Percentiles rank a stretch among this genome's conserved stretches.
Evolutionary conservation across 805 yeast species (phyloP).

Genomic region (Candida sonorensis): DNA sequence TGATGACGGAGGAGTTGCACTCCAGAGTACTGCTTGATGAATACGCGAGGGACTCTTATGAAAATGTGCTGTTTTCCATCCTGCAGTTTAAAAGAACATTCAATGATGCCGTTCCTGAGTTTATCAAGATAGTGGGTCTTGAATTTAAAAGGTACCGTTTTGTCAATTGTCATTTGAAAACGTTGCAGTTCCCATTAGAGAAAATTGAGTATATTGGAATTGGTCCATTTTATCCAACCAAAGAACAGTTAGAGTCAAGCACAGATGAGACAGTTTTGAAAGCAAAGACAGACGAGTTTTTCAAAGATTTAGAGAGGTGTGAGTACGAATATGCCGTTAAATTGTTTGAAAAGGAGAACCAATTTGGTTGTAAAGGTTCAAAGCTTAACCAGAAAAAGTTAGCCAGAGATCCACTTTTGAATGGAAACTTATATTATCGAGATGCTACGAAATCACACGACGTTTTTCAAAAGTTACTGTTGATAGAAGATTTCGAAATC

Average conservation of each 20-base stretch:
- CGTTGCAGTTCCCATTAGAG: conserved; percentile 35
- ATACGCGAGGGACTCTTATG: conserved; percentile 73
- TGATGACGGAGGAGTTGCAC: conserved; percentile 7
- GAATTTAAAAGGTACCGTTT: conserved; percentile 66
- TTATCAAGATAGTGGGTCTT: conserved; percentile 60
- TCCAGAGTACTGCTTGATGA: conserved; percentile 49
- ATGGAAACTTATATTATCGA: conserved; percentile 7
- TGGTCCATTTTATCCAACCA: conserved; percentile 42
- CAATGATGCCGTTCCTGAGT: conserved; percentile 41
- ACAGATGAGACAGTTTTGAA: conserved; percentile 9
- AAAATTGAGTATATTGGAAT: conserved; percentile 47
- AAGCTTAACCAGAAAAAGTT: conserved; percentile 39
- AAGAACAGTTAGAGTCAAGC: conserved; percentile 3
- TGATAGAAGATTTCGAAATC: conserved; percentile 26
- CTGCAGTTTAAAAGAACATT: conserved; percentile 43
- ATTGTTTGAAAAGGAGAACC: conserved; percentile 45
- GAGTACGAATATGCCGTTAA: conserved; percentile 50
- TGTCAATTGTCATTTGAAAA: conserved; percentile 44
- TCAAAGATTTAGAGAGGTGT: conserved; percentile 35
- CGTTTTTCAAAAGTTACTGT: conserved; percentile 15
- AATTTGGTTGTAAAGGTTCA: conserved; percentile 45
- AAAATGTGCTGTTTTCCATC: conserved; percentile 60
- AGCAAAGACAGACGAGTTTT: conserved; percentile 31
- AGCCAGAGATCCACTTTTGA: conserved; percentile 48
- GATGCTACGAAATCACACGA: conserved; percentile 7